These are phyloP conservation scores for Paracamarosporium sp. DNA, from an alignment of 2,329 filamentous ascomycete genomes.

Conservation along the genomic window DNA sequence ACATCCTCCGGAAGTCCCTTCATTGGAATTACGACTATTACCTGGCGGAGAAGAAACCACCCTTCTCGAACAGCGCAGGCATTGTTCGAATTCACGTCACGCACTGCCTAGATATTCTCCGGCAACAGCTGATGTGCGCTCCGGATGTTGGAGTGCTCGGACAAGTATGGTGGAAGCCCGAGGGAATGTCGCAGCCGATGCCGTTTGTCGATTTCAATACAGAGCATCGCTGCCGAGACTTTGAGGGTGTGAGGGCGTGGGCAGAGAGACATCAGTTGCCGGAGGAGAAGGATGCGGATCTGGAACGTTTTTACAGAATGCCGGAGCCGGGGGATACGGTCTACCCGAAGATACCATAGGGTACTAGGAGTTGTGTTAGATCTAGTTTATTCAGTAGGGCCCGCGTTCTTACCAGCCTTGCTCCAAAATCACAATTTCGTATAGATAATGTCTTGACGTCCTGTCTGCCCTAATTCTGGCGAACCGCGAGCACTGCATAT, in stretches of 20 bases:
- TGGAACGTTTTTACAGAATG: conserved; percentile 51
- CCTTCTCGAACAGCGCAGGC: conserved; percentile 63
- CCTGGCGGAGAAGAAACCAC: conserved; percentile 54
- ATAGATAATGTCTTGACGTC: background rate
- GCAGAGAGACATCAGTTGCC: conserved; percentile 61
- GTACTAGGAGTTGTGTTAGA: background rate
- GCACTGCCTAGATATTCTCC: conserved; percentile 67
- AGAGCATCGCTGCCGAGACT: conserved; percentile 65
- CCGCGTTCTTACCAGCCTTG: background rate
- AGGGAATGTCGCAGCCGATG: conserved; percentile 50
- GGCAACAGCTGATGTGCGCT: conserved; percentile 69
- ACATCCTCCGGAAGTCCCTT: conserved; percentile 64
- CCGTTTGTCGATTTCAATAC: conserved; percentile 70
- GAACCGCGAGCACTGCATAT: background rate
- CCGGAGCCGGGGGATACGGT: conserved; percentile 44
- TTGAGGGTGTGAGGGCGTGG: conserved; percentile 61
- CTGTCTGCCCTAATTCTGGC: background rate
- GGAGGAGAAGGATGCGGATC: conserved; percentile 44
- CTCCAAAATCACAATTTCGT: background rate
- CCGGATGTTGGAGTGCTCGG: conserved; percentile 66
- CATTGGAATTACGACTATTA: conserved; percentile 69
- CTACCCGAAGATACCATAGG: conserved; percentile 35
- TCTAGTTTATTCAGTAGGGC: background rate
- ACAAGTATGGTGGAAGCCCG: conserved; percentile 64
- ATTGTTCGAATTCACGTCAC: conserved; percentile 63